Conservation (phyloP, 2,329 filamentous ascomycete genomes). For the Fusarium sororula region DNA sequence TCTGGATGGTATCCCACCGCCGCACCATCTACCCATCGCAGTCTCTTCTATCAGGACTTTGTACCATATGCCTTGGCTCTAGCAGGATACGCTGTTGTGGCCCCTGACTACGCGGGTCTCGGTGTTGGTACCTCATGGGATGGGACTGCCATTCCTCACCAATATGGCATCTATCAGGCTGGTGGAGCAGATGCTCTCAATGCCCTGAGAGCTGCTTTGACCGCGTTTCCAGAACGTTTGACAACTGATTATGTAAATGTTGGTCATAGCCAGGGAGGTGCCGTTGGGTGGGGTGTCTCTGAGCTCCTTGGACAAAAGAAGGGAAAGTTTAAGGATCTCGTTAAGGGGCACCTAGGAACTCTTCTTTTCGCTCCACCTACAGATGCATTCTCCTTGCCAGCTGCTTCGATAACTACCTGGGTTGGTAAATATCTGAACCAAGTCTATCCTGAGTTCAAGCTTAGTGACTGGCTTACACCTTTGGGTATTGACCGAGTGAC, state of each 20-base stretch:
- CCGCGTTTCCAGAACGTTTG: neutral
- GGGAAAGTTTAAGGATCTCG: neutral
- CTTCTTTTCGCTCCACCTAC: neutral
- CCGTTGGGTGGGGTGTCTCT: neutral
- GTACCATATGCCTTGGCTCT: neutral
- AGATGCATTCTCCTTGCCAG: neutral
- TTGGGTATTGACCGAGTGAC: neutral
- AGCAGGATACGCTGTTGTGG: slow-evolving; percentile 14
- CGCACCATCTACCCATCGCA: neutral
- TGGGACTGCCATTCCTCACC: neutral
- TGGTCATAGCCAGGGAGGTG: neutral
- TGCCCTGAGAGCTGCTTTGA: neutral
- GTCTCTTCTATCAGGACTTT: neutral
- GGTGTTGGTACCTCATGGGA: neutral
- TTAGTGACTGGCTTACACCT: neutral
- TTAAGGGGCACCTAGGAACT: neutral
- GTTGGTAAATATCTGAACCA: neutral
- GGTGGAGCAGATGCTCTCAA: neutral
- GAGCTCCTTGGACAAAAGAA: neutral
- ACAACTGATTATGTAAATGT: neutral
- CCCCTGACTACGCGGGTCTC: slow-evolving; percentile 23
- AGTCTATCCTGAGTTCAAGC: neutral
- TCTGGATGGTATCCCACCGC: neutral
- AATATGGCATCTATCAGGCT: neutral
- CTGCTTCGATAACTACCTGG: neutral